phyloP scores from a whole-genome alignment of 2,329 filamentous ascomycete species.

The Fusarium newnesense region DNA sequence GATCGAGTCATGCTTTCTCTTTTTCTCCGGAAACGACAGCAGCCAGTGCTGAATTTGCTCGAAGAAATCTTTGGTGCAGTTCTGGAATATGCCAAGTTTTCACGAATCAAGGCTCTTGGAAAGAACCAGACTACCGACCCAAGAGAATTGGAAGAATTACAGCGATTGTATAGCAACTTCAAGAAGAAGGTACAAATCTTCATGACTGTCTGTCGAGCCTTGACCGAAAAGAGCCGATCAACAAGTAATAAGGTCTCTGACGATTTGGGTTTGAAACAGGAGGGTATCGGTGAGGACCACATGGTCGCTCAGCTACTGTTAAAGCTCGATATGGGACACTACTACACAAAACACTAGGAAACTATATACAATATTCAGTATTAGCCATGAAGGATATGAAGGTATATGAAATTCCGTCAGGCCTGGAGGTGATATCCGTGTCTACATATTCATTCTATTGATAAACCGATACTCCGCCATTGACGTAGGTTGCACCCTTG shows the following conservation, averaged over 20 bases:
- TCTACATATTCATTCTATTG: neutral
- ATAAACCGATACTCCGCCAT: conserved; percentile 25
- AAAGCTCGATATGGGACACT: conserved; percentile 76
- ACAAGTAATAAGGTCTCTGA: conserved; percentile 45
- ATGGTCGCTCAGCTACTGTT: conserved; percentile 75
- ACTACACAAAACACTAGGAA: conserved; percentile 60
- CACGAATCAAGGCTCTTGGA: conserved; percentile 53
- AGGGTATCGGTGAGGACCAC: conserved; percentile 60
- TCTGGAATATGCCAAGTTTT: conserved; percentile 73
- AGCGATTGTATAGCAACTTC: conserved; percentile 71
- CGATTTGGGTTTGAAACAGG: conserved; percentile 48
- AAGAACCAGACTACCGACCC: conserved; percentile 25
- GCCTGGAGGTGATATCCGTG: neutral
- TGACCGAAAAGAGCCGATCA: conserved; percentile 70
- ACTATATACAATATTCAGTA: neutral
- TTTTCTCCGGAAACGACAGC: conserved; percentile 79
- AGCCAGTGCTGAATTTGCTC: conserved; percentile 76
- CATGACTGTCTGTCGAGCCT: conserved; percentile 74
- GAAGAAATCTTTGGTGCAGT: conserved; percentile 80
- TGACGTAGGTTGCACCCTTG: neutral
- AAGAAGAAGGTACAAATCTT: conserved; percentile 79
- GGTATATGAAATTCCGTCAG: neutral
- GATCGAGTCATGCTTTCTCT: conserved; percentile 80
- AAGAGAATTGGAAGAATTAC: conserved; percentile 34
- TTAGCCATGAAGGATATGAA: neutral